A percentile compares a stretch with the other conserved stretches of the same genome.
phyloP scores from a whole-genome alignment of 2,329 filamentous ascomycete genomes.

The Botrytis hyacinthi region DNA sequence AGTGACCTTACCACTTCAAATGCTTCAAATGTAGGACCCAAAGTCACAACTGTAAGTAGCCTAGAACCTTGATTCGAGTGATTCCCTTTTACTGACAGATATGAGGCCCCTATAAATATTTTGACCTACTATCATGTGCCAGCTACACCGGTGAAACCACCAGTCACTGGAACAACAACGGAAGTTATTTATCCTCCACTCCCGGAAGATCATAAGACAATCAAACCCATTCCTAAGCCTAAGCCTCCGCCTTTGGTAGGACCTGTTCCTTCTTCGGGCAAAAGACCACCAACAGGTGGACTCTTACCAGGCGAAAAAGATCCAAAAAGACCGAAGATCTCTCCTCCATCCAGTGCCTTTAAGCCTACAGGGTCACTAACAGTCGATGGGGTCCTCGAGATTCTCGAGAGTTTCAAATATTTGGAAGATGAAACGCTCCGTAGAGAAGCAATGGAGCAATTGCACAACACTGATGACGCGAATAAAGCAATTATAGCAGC shows the following conservation, averaged over 20 bases:
- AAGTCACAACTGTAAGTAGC: neutral
- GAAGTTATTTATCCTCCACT: neutral
- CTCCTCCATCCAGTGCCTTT: too few species aligned
- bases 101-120: neutral
- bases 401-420: neutral
- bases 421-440: neutral
- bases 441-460: neutral
- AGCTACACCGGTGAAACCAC: neutral
- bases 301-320: neutral
- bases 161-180: neutral
- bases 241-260: neutral
- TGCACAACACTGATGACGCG: neutral
- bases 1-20: neutral
- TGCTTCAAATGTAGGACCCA: neutral
- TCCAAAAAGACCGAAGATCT: neutral
- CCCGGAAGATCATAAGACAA: neutral
- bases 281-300: neutral
- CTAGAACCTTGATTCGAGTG: neutral
- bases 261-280: neutral
- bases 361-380: neutral
- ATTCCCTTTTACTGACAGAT: neutral
- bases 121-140: neutral
- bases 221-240: neutral
- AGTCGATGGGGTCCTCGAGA: neutral
- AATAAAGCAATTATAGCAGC: neutral